Percentiles rank a stretch among this genome's conserved stretches.
phyloP scores from a whole-genome alignment of 441 rosid genomes.

The Adansonia madagascariensis region DNA sequence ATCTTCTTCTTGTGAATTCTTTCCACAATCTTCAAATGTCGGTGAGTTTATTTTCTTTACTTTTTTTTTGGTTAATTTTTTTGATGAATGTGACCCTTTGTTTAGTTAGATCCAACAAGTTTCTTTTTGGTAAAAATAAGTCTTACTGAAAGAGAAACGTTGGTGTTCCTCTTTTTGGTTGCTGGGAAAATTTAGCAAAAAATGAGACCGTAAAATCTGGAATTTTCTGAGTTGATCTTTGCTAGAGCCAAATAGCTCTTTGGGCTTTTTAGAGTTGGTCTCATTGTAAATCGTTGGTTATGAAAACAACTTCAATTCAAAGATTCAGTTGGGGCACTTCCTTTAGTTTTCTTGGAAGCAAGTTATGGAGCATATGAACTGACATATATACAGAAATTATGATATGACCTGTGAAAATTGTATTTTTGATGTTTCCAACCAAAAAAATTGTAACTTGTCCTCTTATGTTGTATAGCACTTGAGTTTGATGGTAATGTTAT shows the following conservation, averaged over 20 bases:
- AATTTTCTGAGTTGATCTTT: neutral
- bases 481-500: constrained; percentile 6
- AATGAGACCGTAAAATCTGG: neutral
- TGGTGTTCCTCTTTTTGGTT: constrained; percentile 22
- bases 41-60: neutral
- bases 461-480: neutral
- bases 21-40: constrained; percentile 11
- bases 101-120: constrained; percentile 3
- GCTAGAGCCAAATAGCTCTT: neutral
- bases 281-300: neutral
- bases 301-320: neutral
- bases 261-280: neutral
- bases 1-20: neutral
- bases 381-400: neutral
- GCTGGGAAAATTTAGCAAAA: constrained; percentile 11
- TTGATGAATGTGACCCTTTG: constrained; percentile 10
- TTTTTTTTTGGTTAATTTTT: neutral
- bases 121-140: too few relatives aligned
- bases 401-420: constrained; percentile 5
- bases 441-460: neutral
- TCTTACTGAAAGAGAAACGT: neutral
- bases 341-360: neutral
- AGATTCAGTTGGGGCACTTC: neutral
- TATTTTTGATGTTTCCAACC: neutral
- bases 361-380: constrained; percentile 1